Conservation (phyloP, 768 basidiomycete species). For the Lactarius tabidus region DNA sequence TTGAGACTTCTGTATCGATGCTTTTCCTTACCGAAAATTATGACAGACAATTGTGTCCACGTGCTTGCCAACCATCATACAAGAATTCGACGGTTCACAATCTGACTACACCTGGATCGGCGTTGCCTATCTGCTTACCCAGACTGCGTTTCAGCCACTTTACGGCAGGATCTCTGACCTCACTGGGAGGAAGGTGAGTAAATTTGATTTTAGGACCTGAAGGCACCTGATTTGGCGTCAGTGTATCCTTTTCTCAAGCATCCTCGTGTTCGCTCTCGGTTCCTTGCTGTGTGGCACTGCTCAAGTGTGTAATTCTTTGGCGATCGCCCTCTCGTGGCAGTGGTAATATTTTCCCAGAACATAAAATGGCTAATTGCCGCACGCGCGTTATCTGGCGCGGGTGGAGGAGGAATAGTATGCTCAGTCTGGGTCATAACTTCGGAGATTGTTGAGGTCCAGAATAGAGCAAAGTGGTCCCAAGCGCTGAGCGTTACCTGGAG, state of each 20-base stretch:
- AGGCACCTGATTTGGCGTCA: conserved; percentile 32
- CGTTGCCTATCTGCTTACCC: conserved; percentile 80
- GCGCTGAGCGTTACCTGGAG: conserved; percentile 84
- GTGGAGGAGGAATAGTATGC: conserved; percentile 84
- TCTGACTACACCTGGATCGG: conserved; percentile 84
- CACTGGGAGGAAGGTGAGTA: conserved; percentile 67
- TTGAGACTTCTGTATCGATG: conserved; percentile 8
- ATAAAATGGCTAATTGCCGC: conserved; percentile 64
- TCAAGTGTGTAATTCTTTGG: conserved; percentile 41
- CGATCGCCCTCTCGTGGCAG: conserved; percentile 22
- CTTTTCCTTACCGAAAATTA: conserved; percentile 5
- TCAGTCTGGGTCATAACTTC: conserved; percentile 85
- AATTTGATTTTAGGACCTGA: conserved; percentile 9
- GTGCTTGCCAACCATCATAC: conserved; percentile 73
- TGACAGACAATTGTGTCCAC: conserved; percentile 74
- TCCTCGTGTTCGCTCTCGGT: conserved; percentile 69
- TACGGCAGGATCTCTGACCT: conserved; percentile 80
- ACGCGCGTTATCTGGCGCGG: conserved; percentile 65
- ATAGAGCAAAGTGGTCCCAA: conserved; percentile 80
- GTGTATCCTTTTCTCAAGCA: conserved; percentile 69
- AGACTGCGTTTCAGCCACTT: conserved; percentile 80
- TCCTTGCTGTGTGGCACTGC: conserved; percentile 78
- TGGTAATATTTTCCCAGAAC: conserved; percentile 35
- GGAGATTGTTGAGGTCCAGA: conserved; percentile 69
- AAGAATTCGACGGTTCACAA: conserved; percentile 61